Evolutionary conservation across 805 yeast genomes (phyloP).

Genomic region (Starmerella roubikii): DNA sequence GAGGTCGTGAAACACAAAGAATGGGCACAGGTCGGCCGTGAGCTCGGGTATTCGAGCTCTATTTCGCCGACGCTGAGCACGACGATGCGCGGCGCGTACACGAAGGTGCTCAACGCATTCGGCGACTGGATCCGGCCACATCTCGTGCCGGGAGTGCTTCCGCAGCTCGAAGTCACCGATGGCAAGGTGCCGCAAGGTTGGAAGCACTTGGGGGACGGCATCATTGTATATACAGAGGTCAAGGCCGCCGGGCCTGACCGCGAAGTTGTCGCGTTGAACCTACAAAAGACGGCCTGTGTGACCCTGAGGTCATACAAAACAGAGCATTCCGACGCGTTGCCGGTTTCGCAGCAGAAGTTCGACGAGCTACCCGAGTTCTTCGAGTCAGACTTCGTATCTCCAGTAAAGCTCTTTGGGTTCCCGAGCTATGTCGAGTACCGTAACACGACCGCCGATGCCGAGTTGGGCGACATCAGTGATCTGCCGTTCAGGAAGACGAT

Average conservation of each 20-base stretch:
- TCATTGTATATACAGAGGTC: slow-evolving; percentile 1
- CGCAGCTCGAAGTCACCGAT: slow-evolving; percentile 9
- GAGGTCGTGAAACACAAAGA: slow-evolving; percentile 49
- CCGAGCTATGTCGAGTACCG: not conserved
- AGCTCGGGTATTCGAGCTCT: slow-evolving; percentile 59
- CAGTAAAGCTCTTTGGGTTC: not conserved
- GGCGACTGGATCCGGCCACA: slow-evolving; percentile 8
- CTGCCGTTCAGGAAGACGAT: slow-evolving; percentile 3
- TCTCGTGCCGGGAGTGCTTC: not conserved
- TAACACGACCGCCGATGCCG: not conserved
- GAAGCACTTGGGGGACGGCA: slow-evolving; percentile 6
- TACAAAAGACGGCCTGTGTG: not conserved
- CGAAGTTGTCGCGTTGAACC: not conserved
- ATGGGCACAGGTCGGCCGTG: slow-evolving; percentile 79
- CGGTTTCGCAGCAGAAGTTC: slow-evolving; percentile 2
- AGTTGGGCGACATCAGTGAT: not conserved
- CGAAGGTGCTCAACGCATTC: slow-evolving; percentile 9
- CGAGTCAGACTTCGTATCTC: slow-evolving; percentile 2
- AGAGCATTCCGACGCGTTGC: not conserved
- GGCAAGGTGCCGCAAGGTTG: not conserved
- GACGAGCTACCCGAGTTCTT: slow-evolving; percentile 6
- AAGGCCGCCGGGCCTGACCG: not conserved
- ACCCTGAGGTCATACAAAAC: not conserved
- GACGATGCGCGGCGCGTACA: slow-evolving; percentile 8
- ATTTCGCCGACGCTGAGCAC: slow-evolving; percentile 10